Evolutionary conservation across 176 grass and related monocot genomes (phyloP), one percentile per base, ranked within the genome.

Genomic region (Alloteropsis semialata): DNA sequence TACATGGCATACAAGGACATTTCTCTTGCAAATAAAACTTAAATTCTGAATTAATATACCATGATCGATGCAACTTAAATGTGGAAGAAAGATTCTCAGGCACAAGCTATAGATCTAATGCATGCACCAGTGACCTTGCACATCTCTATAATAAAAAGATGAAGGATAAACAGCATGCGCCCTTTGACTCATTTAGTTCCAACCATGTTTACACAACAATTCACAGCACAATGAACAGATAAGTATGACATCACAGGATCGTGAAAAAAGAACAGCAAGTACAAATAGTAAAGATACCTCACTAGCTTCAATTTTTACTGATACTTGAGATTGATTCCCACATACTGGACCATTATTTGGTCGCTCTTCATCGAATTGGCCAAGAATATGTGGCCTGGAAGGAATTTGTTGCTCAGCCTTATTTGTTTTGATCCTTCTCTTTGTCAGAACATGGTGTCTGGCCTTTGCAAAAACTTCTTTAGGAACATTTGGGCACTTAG

Each of bases 401-500:
- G 14, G 66, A 84, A 28, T 41, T 36, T 73, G 74, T 72, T 72
- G 48, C 37, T 60, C 28, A 65, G 39, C 14, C 30, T 80, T 88
- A 58, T 67, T 78, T 49, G 16, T 49, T 64, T 72, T 66, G 17
- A 65, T 27, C 42, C 39, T 84, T 78, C 69, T 80, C 75, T 79
- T 88, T 57, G 71, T 59, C 41, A 57, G 39, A 88, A 74, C 76
- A 84, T 88, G 76, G 18, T 58, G 57, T 13, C 50, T 72, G 59
- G 81, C 81, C 33, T 74, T 88, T 59, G 28, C 67, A 74, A 46
- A 84, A 19, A 84, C 59, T 74, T 88, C 59, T 74, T 32, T 67
- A 58, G 87, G 87, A 55, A 74, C 87, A 88, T 30, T 84, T 43
- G 87, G 75, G 76, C 87, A 88, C 76, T 84, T 80, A 57, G 56